phyloP scores from a whole-genome alignment of 371 early-diverging fungal species.

The Phascolomyces articulosus region DNA sequence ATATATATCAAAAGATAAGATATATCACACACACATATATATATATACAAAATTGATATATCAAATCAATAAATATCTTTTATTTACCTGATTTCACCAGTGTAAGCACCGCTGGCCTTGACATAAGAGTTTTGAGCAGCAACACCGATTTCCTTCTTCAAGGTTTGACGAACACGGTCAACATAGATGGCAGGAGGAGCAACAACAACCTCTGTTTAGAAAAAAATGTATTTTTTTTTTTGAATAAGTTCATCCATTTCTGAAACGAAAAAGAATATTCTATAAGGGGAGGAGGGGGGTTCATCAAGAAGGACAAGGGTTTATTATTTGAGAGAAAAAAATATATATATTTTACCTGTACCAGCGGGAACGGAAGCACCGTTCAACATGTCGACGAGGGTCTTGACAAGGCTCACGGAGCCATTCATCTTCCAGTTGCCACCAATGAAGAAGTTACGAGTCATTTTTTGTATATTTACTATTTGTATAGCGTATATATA shows the following conservation, averaged over 20 bases:
- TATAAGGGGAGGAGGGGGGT: too few species aligned
- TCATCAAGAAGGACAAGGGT: too few species aligned
- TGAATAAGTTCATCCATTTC: neutral
- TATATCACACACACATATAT: too few species aligned
- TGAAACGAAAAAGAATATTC: too few species aligned
- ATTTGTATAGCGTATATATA: neutral
- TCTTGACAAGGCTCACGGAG: conserved; percentile 68
- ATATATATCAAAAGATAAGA: too few species aligned
- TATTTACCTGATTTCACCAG: conserved; percentile 98
- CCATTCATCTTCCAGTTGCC: conserved; percentile 99
- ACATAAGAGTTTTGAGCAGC: conserved; percentile 96
- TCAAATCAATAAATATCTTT: too few species aligned
- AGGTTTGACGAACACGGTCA: conserved; percentile 72
- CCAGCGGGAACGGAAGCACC: conserved; percentile 49
- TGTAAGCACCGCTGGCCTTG: conserved; percentile 94
- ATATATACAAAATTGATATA: too few species aligned
- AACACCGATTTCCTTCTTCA: conserved; percentile 87
- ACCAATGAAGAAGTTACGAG: conserved; percentile 73
- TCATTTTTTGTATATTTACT: conserved; percentile 33
- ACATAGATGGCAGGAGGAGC: conserved; percentile 97
- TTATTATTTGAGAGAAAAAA: neutral
- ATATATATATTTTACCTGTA: conserved; percentile 37
- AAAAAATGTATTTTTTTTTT: neutral
- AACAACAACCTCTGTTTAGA: conserved; percentile 88
- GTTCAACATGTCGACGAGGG: conserved; percentile 80